Percentiles rank a stretch among this genome's conserved stretches.
phyloP scores from a whole-genome alignment of 495 filamentous ascomycete genomes.

The Penicillium roqueforti region DNA sequence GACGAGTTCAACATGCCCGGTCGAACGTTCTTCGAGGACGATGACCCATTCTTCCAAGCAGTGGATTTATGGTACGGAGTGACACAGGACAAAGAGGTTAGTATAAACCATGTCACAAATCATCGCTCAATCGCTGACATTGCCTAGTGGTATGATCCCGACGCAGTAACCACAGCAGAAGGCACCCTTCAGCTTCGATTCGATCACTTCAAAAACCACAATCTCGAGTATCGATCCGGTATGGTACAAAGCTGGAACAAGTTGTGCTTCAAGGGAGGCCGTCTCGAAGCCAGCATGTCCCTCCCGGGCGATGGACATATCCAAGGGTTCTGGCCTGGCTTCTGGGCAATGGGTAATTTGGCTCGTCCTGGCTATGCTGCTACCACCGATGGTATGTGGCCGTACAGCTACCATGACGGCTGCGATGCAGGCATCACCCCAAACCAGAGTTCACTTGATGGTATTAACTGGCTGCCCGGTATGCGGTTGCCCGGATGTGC shows the following conservation, averaged over 20 bases:
- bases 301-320: slow-evolving; percentile 66
- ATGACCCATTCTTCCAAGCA: slow-evolving; percentile 68
- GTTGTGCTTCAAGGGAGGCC: slow-evolving; percentile 71
- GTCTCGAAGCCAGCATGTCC: slow-evolving; percentile 73
- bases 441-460: slow-evolving; percentile 69
- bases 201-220: slow-evolving; percentile 64
- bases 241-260: slow-evolving; percentile 84
- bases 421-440: slow-evolving; percentile 74
- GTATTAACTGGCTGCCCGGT: slow-evolving; percentile 64
- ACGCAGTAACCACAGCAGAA: slow-evolving; percentile 64
- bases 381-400: slow-evolving; percentile 73
- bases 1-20: slow-evolving; percentile 73
- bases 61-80: slow-evolving; percentile 80
- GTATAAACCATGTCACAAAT: background rate
- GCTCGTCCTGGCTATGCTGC: slow-evolving; percentile 66
- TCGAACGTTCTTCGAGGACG: slow-evolving; percentile 68
- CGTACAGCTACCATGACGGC: slow-evolving; percentile 68
- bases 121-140: slow-evolving; percentile 1
- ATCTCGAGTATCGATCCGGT: slow-evolving; percentile 68
- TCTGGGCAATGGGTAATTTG: slow-evolving; percentile 77
- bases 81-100: slow-evolving; percentile 66
- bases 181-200: slow-evolving; percentile 65
- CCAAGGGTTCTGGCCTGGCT: slow-evolving; percentile 74
- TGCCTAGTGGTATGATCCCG: slow-evolving; percentile 71
- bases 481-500: slow-evolving; percentile 72